Conservation (phyloP, 2,329 filamentous ascomycete species). For the Aspergillus sp. region DNA sequence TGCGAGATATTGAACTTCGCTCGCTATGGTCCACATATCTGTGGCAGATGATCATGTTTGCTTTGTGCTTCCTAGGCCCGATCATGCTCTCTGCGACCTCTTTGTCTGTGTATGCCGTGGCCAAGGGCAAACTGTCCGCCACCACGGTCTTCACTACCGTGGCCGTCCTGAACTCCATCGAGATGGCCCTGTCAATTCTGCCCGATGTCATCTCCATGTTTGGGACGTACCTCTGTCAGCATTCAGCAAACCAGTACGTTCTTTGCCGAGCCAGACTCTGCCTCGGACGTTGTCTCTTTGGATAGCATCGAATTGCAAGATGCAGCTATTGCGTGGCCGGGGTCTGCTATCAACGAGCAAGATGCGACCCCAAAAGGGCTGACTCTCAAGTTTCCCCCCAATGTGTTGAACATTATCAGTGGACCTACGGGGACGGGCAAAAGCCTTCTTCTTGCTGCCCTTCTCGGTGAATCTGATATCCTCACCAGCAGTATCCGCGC, state of each 20-base stretch:
- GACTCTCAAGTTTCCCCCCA: constrained; percentile 57
- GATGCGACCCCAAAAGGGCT: constrained; percentile 39
- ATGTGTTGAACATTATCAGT: constrained; percentile 64
- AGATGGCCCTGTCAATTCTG: constrained; percentile 59
- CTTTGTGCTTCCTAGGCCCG: constrained; percentile 63
- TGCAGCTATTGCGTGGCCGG: constrained; percentile 47
- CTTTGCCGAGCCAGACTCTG: constrained; percentile 40
- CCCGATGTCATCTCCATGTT: constrained; percentile 61
- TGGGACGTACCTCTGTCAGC: constrained; percentile 61
- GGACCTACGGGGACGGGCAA: constrained; percentile 73
- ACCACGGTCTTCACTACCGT: constrained; percentile 71
- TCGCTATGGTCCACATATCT: constrained; percentile 58
- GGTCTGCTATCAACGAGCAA: background rate
- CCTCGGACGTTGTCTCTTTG: constrained; percentile 30
- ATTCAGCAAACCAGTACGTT: constrained; percentile 61
- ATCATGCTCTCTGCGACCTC: constrained; percentile 63
- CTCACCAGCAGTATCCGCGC: constrained; percentile 53
- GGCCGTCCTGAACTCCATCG: constrained; percentile 60
- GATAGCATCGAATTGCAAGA: constrained; percentile 57
- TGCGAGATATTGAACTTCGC: constrained; percentile 59
- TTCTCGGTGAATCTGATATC: constrained; percentile 68
- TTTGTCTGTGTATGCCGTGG: constrained; percentile 55
- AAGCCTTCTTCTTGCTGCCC: constrained; percentile 62
- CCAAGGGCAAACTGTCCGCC: constrained; percentile 54
- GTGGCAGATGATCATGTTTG: constrained; percentile 53